Base-by-base conservation (phyloP, 2,329 filamentous ascomycete species). In the Teratosphaeria viscida region DNA sequence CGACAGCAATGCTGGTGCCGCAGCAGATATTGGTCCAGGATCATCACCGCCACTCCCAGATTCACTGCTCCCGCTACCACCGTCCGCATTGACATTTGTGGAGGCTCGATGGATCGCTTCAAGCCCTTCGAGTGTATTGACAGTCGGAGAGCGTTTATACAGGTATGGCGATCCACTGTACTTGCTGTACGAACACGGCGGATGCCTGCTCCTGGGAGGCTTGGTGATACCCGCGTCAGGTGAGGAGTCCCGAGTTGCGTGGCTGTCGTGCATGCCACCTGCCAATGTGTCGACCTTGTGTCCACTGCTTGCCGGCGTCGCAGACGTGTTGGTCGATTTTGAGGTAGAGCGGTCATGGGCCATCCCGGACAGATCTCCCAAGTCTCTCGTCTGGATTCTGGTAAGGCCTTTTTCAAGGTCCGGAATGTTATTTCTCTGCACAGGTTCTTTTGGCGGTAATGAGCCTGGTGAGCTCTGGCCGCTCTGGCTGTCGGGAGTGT, bases 401-500 rank as follows among this genome's bases (percentile, higher is more conserved):
- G 53, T 34, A 12, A 56, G 29, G 54, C 35, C 23, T n/a, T 49
- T 35, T 5, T 52, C 63, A 5, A 67, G n/a, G 37, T 67, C 68
- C n/a, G 57, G 14, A 16, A 35, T 35, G 37, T 52, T 53, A 52
- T 58, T 55, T 26, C 56, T 61, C 19, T 61, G 59, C 19, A 59
- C 57, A 5, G 59, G 49, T 32, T 64, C 59, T 34, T 66, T 57
- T 52, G 62, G 64, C 4, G 59, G 37, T 7, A 66, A 64, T 19
- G 65, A 65, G 14, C 58, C 57, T 16, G 54, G 60, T 8, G 65
- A 67, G n/a, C 57, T 64, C n/a, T 63, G 60, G 16, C 64, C 62
- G 54, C 70, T 73, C 54, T 62, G 58, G 19, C 62, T 59, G 56
- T 69, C 66, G 29, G 70, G 72, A 8, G 77, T 79, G 65, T 78